Conservation (phyloP, 2,329 filamentous ascomycete species). For the Xylariaceae sp. region DNA sequence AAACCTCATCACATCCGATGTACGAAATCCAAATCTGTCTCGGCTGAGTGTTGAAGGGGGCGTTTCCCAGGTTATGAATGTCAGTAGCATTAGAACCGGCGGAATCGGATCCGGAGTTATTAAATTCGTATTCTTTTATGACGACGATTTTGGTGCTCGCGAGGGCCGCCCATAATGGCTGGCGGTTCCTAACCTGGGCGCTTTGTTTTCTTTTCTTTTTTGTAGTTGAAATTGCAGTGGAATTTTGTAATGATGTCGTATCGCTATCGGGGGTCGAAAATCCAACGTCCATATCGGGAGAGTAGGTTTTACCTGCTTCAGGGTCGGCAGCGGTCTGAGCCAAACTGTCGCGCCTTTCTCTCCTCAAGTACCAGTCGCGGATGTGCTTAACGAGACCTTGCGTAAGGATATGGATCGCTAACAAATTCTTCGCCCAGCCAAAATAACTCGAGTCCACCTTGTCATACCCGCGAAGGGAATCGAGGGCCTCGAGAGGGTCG, state of each 20-base stretch:
- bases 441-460: constrained; percentile 51
- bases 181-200: constrained; percentile 82
- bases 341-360: constrained; percentile 52
- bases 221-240: constrained; percentile 53
- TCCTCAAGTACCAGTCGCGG: constrained; percentile 62
- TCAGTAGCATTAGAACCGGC: constrained; percentile 71
- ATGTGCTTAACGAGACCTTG: constrained; percentile 70
- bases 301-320: constrained; percentile 54
- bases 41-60: constrained; percentile 65
- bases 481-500: constrained; percentile 44
- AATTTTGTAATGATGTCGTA: constrained; percentile 49
- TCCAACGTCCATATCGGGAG: constrained; percentile 41
- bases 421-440: constrained; percentile 62
- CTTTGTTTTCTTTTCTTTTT: constrained; percentile 90
- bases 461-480: constrained; percentile 45
- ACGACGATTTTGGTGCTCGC: constrained; percentile 96
- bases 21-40: constrained; percentile 79
- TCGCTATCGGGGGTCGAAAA: constrained; percentile 54
- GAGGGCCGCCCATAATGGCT: constrained; percentile 90
- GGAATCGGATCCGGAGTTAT: constrained; percentile 69
- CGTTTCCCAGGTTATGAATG: constrained; percentile 72
- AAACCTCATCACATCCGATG: constrained; percentile 72
- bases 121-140: constrained; percentile 85
- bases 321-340: constrained; percentile 53
- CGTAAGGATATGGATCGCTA: constrained; percentile 71